These are phyloP conservation scores for Trichoderma guizhouense DNA, from an alignment of 2,329 filamentous ascomycete genomes.

Conservation along the genomic window DNA sequence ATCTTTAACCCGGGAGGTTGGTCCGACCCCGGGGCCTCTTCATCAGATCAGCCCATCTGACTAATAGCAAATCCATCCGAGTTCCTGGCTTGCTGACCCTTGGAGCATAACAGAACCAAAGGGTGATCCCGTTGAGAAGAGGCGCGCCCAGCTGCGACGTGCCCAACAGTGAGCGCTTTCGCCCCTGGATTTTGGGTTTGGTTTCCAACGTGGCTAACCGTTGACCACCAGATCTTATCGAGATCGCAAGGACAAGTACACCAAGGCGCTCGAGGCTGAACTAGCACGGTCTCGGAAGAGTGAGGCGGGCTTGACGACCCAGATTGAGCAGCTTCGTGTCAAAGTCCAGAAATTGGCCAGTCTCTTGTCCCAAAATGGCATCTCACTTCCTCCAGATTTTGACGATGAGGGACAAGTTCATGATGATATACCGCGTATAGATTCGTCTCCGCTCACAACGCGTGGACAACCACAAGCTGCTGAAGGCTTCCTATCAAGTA, in stretches of 20 bases:
- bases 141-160: constrained; percentile 28
- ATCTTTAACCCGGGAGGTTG: constrained; percentile 32
- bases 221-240: constrained; percentile 27
- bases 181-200: background rate
- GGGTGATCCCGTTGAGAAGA: constrained; percentile 26
- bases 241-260: constrained; percentile 30
- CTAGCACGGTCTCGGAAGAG: constrained; percentile 20
- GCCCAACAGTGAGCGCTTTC: constrained; percentile 27
- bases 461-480: background rate
- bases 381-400: constrained; percentile 1
- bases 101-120: constrained; percentile 21
- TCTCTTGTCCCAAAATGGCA: constrained; percentile 21
- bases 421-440: background rate
- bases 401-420: background rate
- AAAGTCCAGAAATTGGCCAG: constrained; percentile 21
- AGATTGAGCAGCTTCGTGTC: constrained; percentile 21
- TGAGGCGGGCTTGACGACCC: constrained; percentile 24
- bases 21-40: background rate
- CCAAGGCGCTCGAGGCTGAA: constrained; percentile 28
- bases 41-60: background rate
- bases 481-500: background rate
- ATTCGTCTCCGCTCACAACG: background rate
- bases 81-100: background rate
- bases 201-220: background rate
- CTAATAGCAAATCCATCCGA: background rate